Conservation (phyloP, 2,329 filamentous ascomycete species). For the Aspergillus thermomutatus region DNA sequence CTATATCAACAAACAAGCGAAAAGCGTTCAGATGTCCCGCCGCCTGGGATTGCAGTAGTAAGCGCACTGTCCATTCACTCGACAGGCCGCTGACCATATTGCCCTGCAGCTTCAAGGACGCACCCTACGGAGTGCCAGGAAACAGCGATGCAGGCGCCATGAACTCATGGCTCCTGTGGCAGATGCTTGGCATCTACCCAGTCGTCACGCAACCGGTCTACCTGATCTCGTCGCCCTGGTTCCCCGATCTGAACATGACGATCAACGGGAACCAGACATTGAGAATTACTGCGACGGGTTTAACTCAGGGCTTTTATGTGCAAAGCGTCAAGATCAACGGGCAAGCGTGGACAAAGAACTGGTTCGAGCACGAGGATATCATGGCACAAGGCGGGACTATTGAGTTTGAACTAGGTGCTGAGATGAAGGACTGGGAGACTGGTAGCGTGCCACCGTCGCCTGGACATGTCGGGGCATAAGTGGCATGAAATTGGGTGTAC, state of each 20-base stretch:
- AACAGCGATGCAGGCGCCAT: constrained; percentile 63
- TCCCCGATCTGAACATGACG: constrained; percentile 35
- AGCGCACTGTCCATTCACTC: background rate
- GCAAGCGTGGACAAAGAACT: constrained; percentile 50
- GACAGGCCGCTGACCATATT: background rate
- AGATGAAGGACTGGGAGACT: constrained; percentile 46
- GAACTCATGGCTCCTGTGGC: constrained; percentile 51
- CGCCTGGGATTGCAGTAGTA: constrained; percentile 55
- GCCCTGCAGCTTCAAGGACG: constrained; percentile 48
- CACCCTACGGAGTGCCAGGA: constrained; percentile 58
- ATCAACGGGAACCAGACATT: constrained; percentile 34
- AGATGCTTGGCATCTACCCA: constrained; percentile 49
- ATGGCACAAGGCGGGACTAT: constrained; percentile 43
- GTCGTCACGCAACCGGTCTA: constrained; percentile 49
- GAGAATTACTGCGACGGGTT: constrained; percentile 45
- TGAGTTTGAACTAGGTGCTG: constrained; percentile 44
- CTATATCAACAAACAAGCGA: constrained; percentile 62
- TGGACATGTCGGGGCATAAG: constrained; percentile 29
- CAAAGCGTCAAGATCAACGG: constrained; percentile 55
- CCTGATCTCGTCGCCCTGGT: constrained; percentile 47
- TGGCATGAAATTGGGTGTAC: too few species aligned
- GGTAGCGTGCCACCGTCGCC: constrained; percentile 52
- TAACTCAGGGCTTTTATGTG: constrained; percentile 50
- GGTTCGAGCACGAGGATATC: constrained; percentile 53
- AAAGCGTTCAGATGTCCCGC: constrained; percentile 59